phyloP scores from a whole-genome alignment of 768 basidiomycete species.

The Auriscalpium microsporum region DNA sequence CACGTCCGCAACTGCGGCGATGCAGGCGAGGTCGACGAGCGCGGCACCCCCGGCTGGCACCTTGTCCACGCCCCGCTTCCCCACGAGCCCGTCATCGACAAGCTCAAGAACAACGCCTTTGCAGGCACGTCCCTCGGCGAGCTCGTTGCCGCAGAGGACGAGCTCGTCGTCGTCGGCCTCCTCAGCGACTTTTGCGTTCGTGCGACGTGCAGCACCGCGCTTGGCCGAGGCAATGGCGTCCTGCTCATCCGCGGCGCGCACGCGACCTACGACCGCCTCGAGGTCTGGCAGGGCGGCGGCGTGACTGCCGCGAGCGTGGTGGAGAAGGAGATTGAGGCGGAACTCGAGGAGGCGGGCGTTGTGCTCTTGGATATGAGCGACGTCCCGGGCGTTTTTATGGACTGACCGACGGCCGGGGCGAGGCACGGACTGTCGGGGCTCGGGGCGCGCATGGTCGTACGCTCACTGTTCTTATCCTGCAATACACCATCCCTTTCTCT shows the following conservation, averaged over 20 bases:
- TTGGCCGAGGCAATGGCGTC: constrained; percentile 58
- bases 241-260: constrained; percentile 56
- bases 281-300: constrained; percentile 50
- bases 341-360: constrained; percentile 64
- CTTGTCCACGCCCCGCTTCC: constrained; percentile 46
- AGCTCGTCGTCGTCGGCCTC: constrained; percentile 59
- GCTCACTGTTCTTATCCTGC: not conserved
- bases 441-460: not conserved
- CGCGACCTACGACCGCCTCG: constrained; percentile 58
- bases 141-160: constrained; percentile 42
- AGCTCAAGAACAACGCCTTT: constrained; percentile 43
- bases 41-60: constrained; percentile 47
- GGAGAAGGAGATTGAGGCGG: constrained; percentile 52
- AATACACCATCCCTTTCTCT: not conserved
- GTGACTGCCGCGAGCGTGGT: constrained; percentile 43
- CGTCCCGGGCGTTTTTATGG: constrained; percentile 47
- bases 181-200: constrained; percentile 54
- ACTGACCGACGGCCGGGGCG: constrained; percentile 23
- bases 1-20: constrained; percentile 65
- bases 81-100: constrained; percentile 52
- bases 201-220: constrained; percentile 51
- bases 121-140: constrained; percentile 45
- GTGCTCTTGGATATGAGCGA: constrained; percentile 60
- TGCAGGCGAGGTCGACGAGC: constrained; percentile 51
- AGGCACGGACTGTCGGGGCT: not conserved